Base-by-base conservation (phyloP, 352 stramenopile species). In the Thalassiosira oceanica region DNA sequence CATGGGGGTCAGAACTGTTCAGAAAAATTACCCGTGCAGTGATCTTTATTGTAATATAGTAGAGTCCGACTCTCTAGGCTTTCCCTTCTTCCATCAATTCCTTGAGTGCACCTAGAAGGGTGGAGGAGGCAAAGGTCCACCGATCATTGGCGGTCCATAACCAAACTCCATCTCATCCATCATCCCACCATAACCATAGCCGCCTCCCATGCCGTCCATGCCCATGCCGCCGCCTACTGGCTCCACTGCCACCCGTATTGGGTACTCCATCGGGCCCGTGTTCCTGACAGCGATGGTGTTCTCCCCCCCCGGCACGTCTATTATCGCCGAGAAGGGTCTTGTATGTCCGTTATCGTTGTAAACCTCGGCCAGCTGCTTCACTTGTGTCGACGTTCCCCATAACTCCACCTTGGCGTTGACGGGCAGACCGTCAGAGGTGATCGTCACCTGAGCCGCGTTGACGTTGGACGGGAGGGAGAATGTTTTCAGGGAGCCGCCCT, bases 371-470 rank as follows among this genome's bases (percentile, higher is more conserved):
- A 80, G 27, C 42, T 80, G 70, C 42, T 74, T 74, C 28, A 73
- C 60, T 20, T 69, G 57, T 1, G 33, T 48, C 23, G 13, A 42
- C 1, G 61, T 63, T 13, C 65, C 61, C 70, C 64, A 73, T 4
- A 80, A 42, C 60, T 80, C 70, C 7, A 80, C 65, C 42, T 67
- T 71, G 3, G 70, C 70, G 39, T 66, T 80, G 44, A 80, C 58
- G 1, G 70, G 70, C 3, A 75, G 15, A 18, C 70, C 70, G 27
- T 80, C 46, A 3, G 45, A 68, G 1, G 31, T 61, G 16, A 80
- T 60, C 2, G 63, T 77, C 26, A 80, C 46, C 33, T 71, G 63
- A 10, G 71, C 70, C 29, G 70, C 56, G 16, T 70, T 43, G 1
- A 76, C 51, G 21, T 46, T 58, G 41, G 62, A 73, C 37, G 69